Evolutionary conservation across 192 early-diverging fungal species (phyloP), one percentile per base, ranked within the genome.

Genomic region (Coemansia sp.): DNA sequence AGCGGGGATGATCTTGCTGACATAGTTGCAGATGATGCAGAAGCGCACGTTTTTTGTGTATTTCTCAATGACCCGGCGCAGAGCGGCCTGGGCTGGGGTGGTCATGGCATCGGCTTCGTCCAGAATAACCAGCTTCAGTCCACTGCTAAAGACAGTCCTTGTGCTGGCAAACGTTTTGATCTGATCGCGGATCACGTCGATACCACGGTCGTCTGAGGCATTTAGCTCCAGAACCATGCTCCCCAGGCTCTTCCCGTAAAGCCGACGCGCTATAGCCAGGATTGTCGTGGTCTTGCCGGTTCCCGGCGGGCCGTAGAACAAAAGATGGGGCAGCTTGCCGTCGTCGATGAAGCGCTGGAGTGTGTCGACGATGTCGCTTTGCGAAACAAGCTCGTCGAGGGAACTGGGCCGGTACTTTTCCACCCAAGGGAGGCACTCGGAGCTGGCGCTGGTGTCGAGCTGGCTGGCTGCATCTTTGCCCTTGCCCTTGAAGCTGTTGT

Each of bases 31-130:
- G 48, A 99, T 95, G 45, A 99, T 90, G 67, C 97, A 99, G 62
- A 99, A 99, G 3, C 97, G 85, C 7, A 97, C 94, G 55, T 97
- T 99, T 30, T 83, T 81, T 14, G 97, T 97, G 74, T 99, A 99
- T 65, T 96, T 92, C 79, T 99, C 97, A 62, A 99, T 90, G 11
- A 99, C 94, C 70, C 96, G 77, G 50, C 97, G 84, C 51, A 99
- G 65, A 7, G 97, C 94, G 27, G 88, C 84, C 64, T 97, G 97
- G 6, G 95, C 95, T 19, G 80, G 76, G 33, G 85, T 80, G 0
- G 97, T 99, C 93, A 99, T 95, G 9, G 89, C 88, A 57, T 99
- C 97, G 18, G 93, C 92, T 63, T 99, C 97, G 53, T 99, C 97
- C 33, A 99, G 72, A 35, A 99, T 90, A 52, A 99, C 94, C 36